These are phyloP conservation scores for Sphaerulina populicola DNA, from an alignment of 2,329 filamentous ascomycete genomes.

Conservation along the genomic window DNA sequence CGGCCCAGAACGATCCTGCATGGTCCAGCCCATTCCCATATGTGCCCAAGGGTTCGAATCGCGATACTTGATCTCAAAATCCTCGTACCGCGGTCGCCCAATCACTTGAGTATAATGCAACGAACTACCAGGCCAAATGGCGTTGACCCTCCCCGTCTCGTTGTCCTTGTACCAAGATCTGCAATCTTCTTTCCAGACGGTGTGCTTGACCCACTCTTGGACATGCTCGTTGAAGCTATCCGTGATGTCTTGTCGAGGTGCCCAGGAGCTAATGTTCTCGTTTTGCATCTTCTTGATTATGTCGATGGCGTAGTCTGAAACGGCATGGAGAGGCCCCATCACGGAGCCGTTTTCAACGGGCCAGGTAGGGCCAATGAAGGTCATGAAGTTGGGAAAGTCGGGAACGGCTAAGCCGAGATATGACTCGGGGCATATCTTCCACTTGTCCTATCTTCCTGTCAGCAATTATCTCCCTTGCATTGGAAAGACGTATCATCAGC, in stretches of 20 bases:
- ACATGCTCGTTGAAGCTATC: conserved; percentile 39
- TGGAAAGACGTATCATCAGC: not conserved
- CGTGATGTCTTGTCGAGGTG: conserved; percentile 36
- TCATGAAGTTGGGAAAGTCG: conserved; percentile 39
- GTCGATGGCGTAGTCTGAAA: conserved; percentile 37
- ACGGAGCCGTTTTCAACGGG: conserved; percentile 43
- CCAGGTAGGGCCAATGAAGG: conserved; percentile 34
- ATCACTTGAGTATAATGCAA: conserved; percentile 43
- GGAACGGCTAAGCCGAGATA: conserved; percentile 39
- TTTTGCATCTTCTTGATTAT: conserved; percentile 42
- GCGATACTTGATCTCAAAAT: conserved; percentile 37
- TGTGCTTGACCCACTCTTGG: conserved; percentile 42
- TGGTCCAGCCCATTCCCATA: conserved; percentile 37
- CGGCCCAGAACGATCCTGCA: conserved; percentile 24
- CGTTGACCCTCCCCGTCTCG: conserved; percentile 39
- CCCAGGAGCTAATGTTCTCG: conserved; percentile 39
- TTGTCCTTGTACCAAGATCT: conserved; percentile 40
- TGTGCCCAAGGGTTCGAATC: conserved; percentile 38
- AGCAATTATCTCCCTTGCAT: not conserved
- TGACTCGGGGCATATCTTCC: conserved; percentile 33
- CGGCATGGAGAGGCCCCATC: conserved; percentile 35
- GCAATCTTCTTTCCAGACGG: conserved; percentile 43
- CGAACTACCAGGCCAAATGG: conserved; percentile 45
- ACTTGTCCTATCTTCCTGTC: conserved; percentile 27
- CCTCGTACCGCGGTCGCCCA: conserved; percentile 36